These are phyloP conservation scores for Colletotrichum tropicale DNA, from an alignment of 2,329 filamentous ascomycete species.

Conservation along the genomic window DNA sequence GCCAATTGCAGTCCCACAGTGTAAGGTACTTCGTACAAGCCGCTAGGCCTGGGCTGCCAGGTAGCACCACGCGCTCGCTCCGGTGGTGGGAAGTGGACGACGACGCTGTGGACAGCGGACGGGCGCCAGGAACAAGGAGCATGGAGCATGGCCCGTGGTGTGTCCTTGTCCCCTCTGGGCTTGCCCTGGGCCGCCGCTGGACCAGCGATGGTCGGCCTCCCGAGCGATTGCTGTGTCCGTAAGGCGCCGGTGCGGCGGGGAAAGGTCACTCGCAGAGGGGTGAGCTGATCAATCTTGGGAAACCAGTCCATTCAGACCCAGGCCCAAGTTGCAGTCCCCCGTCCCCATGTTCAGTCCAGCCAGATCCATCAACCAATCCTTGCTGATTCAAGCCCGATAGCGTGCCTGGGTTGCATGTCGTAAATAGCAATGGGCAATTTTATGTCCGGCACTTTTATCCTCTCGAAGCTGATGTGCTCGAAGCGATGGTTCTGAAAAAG, in stretches of 20 bases:
- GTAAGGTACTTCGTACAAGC: neutral
- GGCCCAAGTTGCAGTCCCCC: neutral
- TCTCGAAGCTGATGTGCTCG: neutral
- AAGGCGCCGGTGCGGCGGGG: constrained; percentile 18
- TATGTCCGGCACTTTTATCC: neutral
- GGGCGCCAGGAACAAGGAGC: constrained; percentile 18
- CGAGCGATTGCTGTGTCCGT: constrained; percentile 14
- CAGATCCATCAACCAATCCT: constrained; percentile 2
- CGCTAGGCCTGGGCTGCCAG: neutral
- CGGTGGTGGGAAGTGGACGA: constrained; percentile 3
- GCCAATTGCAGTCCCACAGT: constrained; percentile 1
- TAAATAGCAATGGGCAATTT: constrained; percentile 18
- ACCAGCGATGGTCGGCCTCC: constrained; percentile 18
- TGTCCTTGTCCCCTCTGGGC: neutral
- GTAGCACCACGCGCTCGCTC: neutral
- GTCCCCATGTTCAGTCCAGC: constrained; percentile 2
- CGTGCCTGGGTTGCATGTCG: constrained; percentile 8
- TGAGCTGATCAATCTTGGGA: neutral
- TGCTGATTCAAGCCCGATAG: neutral
- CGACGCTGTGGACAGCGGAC: constrained; percentile 3
- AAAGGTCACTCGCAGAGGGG: constrained; percentile 19
- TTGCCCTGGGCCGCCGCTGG: neutral
- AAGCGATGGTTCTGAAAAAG: neutral
- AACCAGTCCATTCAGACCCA: neutral
- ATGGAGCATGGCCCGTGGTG: constrained; percentile 16